Evolutionary conservation across 768 basidiomycete species (phyloP).

Genomic region (Boletales sp.): DNA sequence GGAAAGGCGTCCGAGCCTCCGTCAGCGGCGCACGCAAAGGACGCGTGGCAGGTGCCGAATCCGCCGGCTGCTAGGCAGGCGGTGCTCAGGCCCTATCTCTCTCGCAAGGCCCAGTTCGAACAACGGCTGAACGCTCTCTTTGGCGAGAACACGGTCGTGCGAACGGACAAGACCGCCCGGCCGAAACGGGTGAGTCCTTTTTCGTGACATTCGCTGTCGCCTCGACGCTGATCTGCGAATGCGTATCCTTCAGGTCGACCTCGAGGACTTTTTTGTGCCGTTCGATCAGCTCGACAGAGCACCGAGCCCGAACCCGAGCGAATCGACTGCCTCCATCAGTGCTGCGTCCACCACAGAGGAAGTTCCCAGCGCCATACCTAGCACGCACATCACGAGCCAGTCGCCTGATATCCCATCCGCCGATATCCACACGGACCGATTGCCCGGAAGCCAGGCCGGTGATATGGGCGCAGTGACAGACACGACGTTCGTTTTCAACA

Average conservation of each 20-base stretch:
- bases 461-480: neutral
- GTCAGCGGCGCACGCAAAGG: neutral
- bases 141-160: slow-evolving; percentile 18
- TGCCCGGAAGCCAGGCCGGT: neutral
- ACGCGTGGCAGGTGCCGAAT: neutral
- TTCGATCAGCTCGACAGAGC: slow-evolving; percentile 8
- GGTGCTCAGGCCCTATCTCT: slow-evolving; percentile 11
- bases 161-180: slow-evolving; percentile 17
- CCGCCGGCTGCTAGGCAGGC: neutral
- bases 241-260: slow-evolving; percentile 7
- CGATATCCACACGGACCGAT: neutral
- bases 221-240: neutral
- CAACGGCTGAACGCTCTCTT: slow-evolving; percentile 17
- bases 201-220: neutral
- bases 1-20: too few relatives aligned
- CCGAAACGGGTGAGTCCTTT: slow-evolving; percentile 18
- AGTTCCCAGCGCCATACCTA: slow-evolving; percentile 3
- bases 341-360: slow-evolving; percentile 4
- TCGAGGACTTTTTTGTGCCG: slow-evolving; percentile 2
- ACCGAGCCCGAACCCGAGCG: slow-evolving; percentile 1
- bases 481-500: neutral
- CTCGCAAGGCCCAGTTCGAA: slow-evolving; percentile 19
- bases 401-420: slow-evolving; percentile 8
- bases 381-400: slow-evolving; percentile 18
- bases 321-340: neutral